phyloP scores from a whole-genome alignment of 768 basidiomycete genomes.

The Exsudoporus frostii region DNA sequence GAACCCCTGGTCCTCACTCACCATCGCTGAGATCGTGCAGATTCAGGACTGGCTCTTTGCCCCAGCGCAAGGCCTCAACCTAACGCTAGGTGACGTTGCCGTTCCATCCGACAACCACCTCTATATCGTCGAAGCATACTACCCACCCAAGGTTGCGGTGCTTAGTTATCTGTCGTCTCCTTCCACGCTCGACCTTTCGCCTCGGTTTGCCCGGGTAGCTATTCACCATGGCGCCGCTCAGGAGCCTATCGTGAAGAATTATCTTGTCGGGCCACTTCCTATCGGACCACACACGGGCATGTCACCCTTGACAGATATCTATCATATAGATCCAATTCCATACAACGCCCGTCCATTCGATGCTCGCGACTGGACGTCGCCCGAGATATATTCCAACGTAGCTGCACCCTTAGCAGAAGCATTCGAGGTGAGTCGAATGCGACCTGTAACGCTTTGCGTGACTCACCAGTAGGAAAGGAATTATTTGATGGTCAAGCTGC shows the following conservation, averaged over 20 bases:
- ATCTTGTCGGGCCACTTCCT: constrained; percentile 59
- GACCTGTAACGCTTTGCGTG: not conserved
- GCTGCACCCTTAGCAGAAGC: constrained; percentile 39
- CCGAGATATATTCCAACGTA: constrained; percentile 30
- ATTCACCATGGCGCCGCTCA: constrained; percentile 46
- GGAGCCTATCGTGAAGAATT: constrained; percentile 48
- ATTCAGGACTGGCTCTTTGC: constrained; percentile 46
- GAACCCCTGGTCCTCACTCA: constrained; percentile 54
- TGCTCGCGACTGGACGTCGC: constrained; percentile 20
- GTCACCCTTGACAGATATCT: constrained; percentile 46
- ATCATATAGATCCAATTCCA: constrained; percentile 50
- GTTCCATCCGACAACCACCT: constrained; percentile 47
- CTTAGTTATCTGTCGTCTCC: constrained; percentile 44
- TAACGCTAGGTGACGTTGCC: constrained; percentile 37
- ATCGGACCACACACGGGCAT: constrained; percentile 39
- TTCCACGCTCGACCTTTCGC: constrained; percentile 25
- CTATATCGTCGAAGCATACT: constrained; percentile 47
- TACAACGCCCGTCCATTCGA: constrained; percentile 48
- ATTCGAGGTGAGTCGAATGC: constrained; percentile 36
- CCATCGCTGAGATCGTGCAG: constrained; percentile 39
- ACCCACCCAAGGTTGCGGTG: constrained; percentile 47
- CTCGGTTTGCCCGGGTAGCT: constrained; percentile 46
- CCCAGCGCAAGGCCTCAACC: constrained; percentile 43
- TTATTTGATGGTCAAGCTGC: constrained; percentile 45
- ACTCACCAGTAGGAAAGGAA: constrained; percentile 34